Percentiles rank a stretch among this genome's conserved stretches.
Conservation (phyloP, 2,329 filamentous ascomycete genomes). For the Cryphonectria japonica region DNA sequence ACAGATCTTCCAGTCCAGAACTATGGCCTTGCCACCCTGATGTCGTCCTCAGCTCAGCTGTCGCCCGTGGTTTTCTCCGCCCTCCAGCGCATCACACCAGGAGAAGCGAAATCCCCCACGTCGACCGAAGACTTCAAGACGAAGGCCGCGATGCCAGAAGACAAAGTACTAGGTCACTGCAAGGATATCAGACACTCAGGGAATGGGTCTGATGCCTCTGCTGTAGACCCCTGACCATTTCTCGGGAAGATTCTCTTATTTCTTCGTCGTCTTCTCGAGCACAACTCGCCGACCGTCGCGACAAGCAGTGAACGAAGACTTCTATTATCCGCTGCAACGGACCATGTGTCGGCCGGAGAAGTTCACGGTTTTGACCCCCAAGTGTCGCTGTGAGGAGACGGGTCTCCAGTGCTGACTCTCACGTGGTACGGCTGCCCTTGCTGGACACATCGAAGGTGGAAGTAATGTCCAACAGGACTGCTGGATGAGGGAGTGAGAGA, state of each 20-base stretch:
- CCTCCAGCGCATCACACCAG: neutral
- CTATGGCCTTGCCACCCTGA: neutral
- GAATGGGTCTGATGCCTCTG: neutral
- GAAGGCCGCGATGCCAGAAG: neutral
- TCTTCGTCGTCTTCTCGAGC: neutral
- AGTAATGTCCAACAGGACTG: neutral
- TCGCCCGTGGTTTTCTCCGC: neutral
- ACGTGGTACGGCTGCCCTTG: neutral
- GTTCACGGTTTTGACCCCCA: neutral
- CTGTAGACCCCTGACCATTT: neutral
- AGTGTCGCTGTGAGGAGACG: neutral
- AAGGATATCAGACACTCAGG: neutral
- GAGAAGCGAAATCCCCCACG: neutral
- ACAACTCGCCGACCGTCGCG: too few species aligned
- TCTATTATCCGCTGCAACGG: neutral
- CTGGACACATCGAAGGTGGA: neutral
- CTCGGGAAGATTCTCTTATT: neutral
- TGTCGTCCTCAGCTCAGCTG: neutral
- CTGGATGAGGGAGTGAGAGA: neutral
- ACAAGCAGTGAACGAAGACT: neutral
- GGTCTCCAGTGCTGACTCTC: neutral
- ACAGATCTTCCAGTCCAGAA: neutral
- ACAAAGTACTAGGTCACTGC: constrained; percentile 10
- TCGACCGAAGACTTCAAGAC: constrained; percentile 2
- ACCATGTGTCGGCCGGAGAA: neutral